Conservation (phyloP, 768 basidiomycete genomes). For the Tremella yokohamensis region DNA sequence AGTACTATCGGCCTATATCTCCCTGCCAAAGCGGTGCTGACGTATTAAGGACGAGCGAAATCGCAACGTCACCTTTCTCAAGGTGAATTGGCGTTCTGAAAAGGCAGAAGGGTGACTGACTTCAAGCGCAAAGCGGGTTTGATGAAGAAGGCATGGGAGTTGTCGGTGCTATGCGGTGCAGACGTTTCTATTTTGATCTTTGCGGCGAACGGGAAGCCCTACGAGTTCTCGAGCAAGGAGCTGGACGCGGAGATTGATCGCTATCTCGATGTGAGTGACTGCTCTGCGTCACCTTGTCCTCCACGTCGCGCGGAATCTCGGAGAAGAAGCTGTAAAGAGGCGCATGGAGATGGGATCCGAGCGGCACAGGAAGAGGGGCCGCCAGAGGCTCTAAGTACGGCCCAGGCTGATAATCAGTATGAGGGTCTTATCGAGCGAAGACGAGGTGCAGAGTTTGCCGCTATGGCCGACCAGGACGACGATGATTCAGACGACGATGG, state of each 20-base stretch:
- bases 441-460: slow-evolving; percentile 46
- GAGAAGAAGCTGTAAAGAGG: neutral
- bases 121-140: slow-evolving; percentile 48
- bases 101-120: neutral
- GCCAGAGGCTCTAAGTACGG: too few relatives aligned
- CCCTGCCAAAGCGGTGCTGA: neutral
- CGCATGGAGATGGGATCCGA: neutral
- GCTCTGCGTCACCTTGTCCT: neutral
- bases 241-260: slow-evolving; percentile 44
- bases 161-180: slow-evolving; percentile 48
- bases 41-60: slow-evolving; percentile 45
- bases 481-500: slow-evolving; percentile 47
- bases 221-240: slow-evolving; percentile 47
- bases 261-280: slow-evolving; percentile 41
- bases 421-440: slow-evolving; percentile 48
- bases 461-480: slow-evolving; percentile 43
- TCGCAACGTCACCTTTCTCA: slow-evolving; percentile 50
- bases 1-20: slow-evolving; percentile 13
- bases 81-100: slow-evolving; percentile 21
- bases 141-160: slow-evolving; percentile 52
- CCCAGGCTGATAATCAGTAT: slow-evolving; percentile 26
- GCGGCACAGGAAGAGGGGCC: neutral
- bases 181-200: slow-evolving; percentile 51
- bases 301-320: neutral
- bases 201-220: slow-evolving; percentile 42